These are phyloP conservation scores for Lipomyces japonicus DNA, from an alignment of 805 yeast species.

Conservation along the genomic window DNA sequence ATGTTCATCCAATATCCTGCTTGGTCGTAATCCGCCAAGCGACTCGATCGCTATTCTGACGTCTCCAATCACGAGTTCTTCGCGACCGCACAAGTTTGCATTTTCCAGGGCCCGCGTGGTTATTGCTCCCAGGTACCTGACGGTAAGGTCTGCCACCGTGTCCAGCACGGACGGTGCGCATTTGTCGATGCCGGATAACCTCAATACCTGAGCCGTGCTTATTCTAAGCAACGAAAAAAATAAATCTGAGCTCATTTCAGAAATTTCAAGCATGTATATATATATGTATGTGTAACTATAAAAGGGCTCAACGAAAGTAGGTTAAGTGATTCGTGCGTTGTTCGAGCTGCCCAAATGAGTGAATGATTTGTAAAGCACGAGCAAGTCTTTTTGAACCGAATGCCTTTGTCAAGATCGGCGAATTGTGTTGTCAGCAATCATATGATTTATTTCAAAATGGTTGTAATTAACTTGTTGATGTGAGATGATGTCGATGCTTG, in stretches of 20 bases:
- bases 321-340: no score
- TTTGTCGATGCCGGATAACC: conserved; percentile 79
- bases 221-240: conserved; percentile 23
- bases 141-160: conserved; percentile 69
- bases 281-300: no score
- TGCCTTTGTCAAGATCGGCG: no score
- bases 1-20: conserved; percentile 20
- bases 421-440: no score
- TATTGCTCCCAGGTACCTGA: conserved; percentile 58
- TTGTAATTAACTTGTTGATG: no score
- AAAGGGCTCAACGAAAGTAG: no score
- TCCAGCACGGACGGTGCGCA: conserved; percentile 70
- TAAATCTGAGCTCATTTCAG: conserved; percentile 22
- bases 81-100: conserved; percentile 48
- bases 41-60: conserved; percentile 65
- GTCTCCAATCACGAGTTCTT: conserved; percentile 58
- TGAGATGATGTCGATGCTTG: no score
- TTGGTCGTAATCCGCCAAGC: conserved; percentile 58
- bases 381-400: no score
- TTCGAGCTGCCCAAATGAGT: no score
- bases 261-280: no score
- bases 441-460: no score
- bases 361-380: no score
- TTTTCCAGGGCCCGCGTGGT: conserved; percentile 49
- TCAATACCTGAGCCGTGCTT: conserved; percentile 49